Base-by-base conservation (phyloP, 164 flowering plant species). In the Annona squamosa region DNA sequence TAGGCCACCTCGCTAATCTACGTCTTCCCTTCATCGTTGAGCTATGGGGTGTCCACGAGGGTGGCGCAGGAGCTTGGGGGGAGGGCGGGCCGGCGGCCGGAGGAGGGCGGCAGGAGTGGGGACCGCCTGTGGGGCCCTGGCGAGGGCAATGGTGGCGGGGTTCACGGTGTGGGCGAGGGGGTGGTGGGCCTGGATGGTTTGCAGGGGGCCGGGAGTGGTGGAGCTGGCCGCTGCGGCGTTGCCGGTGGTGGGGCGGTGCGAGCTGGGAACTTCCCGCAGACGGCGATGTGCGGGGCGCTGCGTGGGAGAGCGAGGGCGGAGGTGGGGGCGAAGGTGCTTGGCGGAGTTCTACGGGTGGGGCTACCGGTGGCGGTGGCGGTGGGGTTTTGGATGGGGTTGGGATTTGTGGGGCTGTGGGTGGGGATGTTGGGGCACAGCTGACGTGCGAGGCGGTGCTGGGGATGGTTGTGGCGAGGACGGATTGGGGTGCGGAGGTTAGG, bases 231-330 rank as follows among this genome's bases (percentile, higher is more conserved):
- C 67, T 3, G 41, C 72, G 12, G 81, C 72, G 3, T 19, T 79
- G 41, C 78, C 81, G 26, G 73, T 79, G 9, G 69, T 75, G 17
- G 81, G 81, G 13, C 41, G 73, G 19, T 78, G 81, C 47, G 81
- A 78, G 81, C n/a, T 78, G 46, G 78, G 5, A 78, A 78, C 56
- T 71, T 78, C 57, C 78, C 81, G 3, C 81, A 78, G 46, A 78
- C 81, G 10, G 56, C 75, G 1, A 70, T 70, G 70, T 79, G 81
- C 41, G 81, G 81, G 68, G 78, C 70, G 0, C 43, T 79, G 45
- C 72, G 78, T 61, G 78, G 81, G 16, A 46, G 69, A 12, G 81
- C 81, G 2, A 44, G 81, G 42, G 64, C 78, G n/a, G 69, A 65
- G 43, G 18, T 75, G 4, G 81, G 81, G 2, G 81, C 81, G 9